Evolutionary conservation across 2,329 filamentous ascomycete species (phyloP), one percentile per base, ranked within the genome.

Genomic region (Blastomyces percursus): DNA sequence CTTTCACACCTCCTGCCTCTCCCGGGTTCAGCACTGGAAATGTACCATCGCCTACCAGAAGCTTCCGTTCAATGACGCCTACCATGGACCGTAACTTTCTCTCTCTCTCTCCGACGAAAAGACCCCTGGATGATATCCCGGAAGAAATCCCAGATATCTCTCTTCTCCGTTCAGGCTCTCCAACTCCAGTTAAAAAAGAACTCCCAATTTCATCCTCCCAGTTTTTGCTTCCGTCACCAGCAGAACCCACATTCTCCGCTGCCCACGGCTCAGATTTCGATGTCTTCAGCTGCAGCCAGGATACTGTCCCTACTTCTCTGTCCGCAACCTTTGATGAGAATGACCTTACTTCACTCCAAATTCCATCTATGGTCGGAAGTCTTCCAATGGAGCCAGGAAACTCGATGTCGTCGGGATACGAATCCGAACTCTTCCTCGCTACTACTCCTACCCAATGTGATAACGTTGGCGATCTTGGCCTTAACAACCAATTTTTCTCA

Each of bases 1-100:
- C 77, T 2, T 78, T 75, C 63, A 81, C 79, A 3, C 79, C 79
- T 38, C 78, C 79, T 3, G 71, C 76, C 5, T 80, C 78, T 32
- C 79, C 79, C 12, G 74, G 74, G 14, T 73, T 72, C 64, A 76
- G 71, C 61, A 73, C 72, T 21, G 72, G 73, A 50, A 73, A 75
- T 65, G 71, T 73, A 21, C 70, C 73, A 24, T 77, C 76, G 8
- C 74, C 76, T 2, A 65, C 66, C 50, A 66, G 68, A 30, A 72
- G 69, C 58, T 71, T 73, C 30, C 70, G 71, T 24, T 76, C 77
- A 5, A 67, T 77, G 35, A 75, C 71, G n/a, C 73, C 75, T 27
- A 71, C 71, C 56, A 71, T 72, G 8, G 75, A 77, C 46, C 71
- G 74, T 62, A 74, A 74, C 38, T 72, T 72, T 64, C 66, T 75